These are phyloP conservation scores for Breviolum minutum DNA, from an alignment of 73 alveolate genomes.

Conservation along the genomic window DNA sequence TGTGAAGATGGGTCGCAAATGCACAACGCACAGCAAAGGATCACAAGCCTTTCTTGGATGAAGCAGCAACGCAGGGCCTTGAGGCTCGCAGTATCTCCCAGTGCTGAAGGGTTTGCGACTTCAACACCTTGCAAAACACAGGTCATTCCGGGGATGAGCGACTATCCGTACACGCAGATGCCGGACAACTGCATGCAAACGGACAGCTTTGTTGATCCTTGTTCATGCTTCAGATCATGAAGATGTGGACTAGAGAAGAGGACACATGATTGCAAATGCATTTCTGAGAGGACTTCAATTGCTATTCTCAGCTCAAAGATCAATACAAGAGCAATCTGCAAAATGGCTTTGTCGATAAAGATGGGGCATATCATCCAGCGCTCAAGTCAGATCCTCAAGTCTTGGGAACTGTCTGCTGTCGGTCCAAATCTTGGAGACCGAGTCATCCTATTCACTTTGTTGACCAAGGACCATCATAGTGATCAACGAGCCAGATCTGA, in stretches of 20 bases:
- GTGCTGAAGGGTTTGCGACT: neutral
- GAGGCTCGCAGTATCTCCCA: neutral
- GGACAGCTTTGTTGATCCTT: slow-evolving; percentile 42
- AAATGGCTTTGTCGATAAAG: slow-evolving; percentile 65
- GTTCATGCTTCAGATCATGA: neutral
- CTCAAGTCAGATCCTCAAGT: slow-evolving; percentile 29
- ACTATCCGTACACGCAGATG: slow-evolving; percentile 88
- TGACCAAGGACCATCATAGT: slow-evolving; percentile 58
- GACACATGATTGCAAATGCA: neutral
- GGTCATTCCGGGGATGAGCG: slow-evolving; percentile 95
- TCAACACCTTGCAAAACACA: neutral
- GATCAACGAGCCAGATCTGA: slow-evolving; percentile 88
- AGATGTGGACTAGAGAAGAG: no score
- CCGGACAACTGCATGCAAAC: slow-evolving; percentile 65
- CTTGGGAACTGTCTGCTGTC: neutral
- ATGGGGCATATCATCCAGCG: slow-evolving; percentile 57
- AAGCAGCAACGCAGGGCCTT: slow-evolving; percentile 42
- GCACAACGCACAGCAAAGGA: neutral
- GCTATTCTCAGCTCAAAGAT: slow-evolving; percentile 88
- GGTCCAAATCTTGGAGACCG: neutral
- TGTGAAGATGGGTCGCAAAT: neutral
- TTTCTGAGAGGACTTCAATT: slow-evolving; percentile 52
- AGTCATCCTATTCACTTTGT: neutral
- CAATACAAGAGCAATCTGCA: slow-evolving; percentile 81
- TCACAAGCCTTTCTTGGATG: slow-evolving; percentile 80